Evolutionary conservation across 176 grass and related monocot genomes (phyloP), one percentile per base, ranked within the genome.

Genomic region (Bothriochloa decipiens): DNA sequence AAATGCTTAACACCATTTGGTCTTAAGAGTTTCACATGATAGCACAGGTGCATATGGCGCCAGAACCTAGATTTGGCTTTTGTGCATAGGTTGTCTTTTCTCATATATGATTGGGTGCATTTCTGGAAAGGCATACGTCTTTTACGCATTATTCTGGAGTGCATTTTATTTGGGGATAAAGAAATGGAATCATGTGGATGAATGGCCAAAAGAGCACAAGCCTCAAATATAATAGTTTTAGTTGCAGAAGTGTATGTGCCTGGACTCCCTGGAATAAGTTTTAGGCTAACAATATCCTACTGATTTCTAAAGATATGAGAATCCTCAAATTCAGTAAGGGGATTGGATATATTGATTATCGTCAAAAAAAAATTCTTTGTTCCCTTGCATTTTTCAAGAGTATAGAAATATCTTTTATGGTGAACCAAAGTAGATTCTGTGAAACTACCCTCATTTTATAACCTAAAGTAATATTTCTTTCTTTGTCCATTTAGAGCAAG

Each of bases 61-160:
- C 29, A 82, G 22, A 45, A 70, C 4, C 50, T 29, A 36, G 67
- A 57, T 88, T 84, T 79, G 11, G 3, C 67, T 14, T 57, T 72
- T 72, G n/a, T 53, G 55, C 46, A 49, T 37, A 84, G 20, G 75
- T 84, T 75, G 35, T 84, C 80, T 22, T 76, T 66, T 73, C 66
- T 39, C 69, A 25, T 70, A 50, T 70, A 70, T 84, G 70, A 81
- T 81, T 81, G 36, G 43, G 35, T 41, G 10, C 13, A 69, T 45
- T 68, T 39, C 52, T 5, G 39, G 9, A 88, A 87, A 70, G 72
- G 37, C 20, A 55, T 33, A 40, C 16, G 12, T 25, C 39, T 72
- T 77, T 70, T 83, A 65, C 18, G 42, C 42, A 79, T 78, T 32
- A 64, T 66, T 45, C 47, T 75, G 36, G 18, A 37, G 2, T 61